These are phyloP conservation scores for Mycena leptocephala DNA, from an alignment of 768 basidiomycete genomes.

Conservation along the genomic window DNA sequence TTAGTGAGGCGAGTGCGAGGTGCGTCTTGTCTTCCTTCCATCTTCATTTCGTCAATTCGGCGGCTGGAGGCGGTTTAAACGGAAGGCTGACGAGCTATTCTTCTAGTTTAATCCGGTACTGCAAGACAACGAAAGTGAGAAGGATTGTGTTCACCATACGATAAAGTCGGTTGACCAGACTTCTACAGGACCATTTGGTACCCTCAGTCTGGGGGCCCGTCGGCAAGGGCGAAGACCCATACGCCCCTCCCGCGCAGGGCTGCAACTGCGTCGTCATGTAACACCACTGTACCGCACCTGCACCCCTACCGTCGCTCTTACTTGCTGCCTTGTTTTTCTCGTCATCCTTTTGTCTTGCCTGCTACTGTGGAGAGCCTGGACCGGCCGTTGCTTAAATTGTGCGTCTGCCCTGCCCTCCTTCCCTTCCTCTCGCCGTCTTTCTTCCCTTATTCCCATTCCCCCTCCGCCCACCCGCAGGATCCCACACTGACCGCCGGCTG, in stretches of 20 bases:
- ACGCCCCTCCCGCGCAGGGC: slow-evolving; percentile 85
- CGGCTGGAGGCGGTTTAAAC: background rate
- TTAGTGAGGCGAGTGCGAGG: slow-evolving; percentile 94
- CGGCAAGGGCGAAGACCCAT: slow-evolving; percentile 93
- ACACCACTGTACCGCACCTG: slow-evolving; percentile 37
- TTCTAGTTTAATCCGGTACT: slow-evolving; percentile 91
- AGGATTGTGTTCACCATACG: too few relatives aligned
- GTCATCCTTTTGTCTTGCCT: slow-evolving; percentile 12
- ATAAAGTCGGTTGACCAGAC: too few relatives aligned
- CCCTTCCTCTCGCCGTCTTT: too few relatives aligned
- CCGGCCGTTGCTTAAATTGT: slow-evolving; percentile 37
- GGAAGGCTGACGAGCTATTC: background rate
- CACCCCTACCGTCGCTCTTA: background rate
- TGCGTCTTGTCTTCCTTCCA: too few relatives aligned
- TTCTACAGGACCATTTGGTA: slow-evolving; percentile 65
- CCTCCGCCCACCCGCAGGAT: background rate
- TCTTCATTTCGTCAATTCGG: too few relatives aligned
- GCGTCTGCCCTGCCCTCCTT: slow-evolving; percentile 13
- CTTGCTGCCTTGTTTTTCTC: slow-evolving; percentile 6
- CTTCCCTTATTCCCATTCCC: background rate
- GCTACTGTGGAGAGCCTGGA: slow-evolving; percentile 31
- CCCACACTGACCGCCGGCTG: background rate
- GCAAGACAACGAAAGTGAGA: slow-evolving; percentile 60
- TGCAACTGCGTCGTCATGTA: slow-evolving; percentile 85
- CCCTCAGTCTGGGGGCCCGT: slow-evolving; percentile 97